Percentiles rank a stretch among this genome's conserved stretches.
Evolutionary conservation across 257 asterid genomes (phyloP).

Genomic region (Przewalskia tangutica): DNA sequence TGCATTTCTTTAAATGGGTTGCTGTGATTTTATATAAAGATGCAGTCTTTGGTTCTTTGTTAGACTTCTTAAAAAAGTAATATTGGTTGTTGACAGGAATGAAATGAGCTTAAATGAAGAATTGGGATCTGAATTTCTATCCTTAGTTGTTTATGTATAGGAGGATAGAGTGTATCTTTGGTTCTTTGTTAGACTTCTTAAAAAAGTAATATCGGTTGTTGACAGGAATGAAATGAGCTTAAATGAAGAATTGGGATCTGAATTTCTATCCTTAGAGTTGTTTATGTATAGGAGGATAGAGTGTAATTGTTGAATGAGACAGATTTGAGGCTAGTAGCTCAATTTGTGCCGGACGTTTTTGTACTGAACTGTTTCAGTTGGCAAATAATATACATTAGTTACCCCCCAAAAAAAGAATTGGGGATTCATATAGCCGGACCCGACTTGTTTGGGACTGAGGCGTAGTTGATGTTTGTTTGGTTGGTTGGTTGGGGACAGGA

Average conservation of each 20-base stretch:
- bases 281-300: too few species aligned
- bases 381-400: too few species aligned
- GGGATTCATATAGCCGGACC: too few species aligned
- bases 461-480: not conserved
- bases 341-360: too few species aligned
- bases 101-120: not conserved
- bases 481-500: not conserved
- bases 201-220: not conserved
- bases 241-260: not conserved
- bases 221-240: not conserved
- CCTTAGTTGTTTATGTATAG: too few species aligned
- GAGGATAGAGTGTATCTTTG: not conserved
- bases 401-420: too few species aligned
- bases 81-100: not conserved
- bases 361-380: too few species aligned
- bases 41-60: not conserved
- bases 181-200: not conserved
- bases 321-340: too few species aligned
- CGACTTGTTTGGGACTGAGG: not conserved
- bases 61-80: not conserved
- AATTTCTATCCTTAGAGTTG: too few species aligned
- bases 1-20: not conserved
- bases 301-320: too few species aligned
- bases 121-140: too few species aligned
- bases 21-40: not conserved